Conservation (phyloP, 805 yeast species). For the Wickerhamiella cacticola region DNA sequence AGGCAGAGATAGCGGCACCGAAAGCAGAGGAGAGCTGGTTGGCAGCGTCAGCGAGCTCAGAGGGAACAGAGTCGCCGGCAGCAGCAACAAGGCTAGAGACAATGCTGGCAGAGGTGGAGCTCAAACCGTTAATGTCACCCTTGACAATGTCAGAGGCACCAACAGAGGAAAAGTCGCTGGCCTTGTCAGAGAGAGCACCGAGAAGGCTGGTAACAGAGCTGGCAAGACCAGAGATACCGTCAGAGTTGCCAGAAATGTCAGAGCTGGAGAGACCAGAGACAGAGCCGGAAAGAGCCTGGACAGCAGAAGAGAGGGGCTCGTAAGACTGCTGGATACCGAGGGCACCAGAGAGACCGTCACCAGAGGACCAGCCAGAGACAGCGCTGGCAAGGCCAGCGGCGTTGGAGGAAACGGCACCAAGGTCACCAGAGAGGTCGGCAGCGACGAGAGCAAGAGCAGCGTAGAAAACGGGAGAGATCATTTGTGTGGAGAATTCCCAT, state of each 20-base stretch:
- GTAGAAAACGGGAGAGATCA: conserved; percentile 11
- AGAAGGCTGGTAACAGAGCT: conserved; percentile 15
- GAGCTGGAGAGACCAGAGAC: conserved; percentile 1
- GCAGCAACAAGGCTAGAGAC: conserved; percentile 14
- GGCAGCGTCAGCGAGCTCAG: conserved; percentile 9
- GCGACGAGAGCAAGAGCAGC: conserved; percentile 11
- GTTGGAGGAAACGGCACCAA: conserved; percentile 7
- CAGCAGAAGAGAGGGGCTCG: conserved; percentile 14
- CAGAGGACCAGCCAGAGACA: conserved; percentile 14
- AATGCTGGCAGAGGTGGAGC: conserved; percentile 15
- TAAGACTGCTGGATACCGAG: conserved; percentile 15
- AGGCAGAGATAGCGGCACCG: conserved; percentile 12
- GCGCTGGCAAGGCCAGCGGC: conserved; percentile 10
- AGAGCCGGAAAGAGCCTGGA: conserved; percentile 4
- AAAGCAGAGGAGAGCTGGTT: conserved; percentile 11
- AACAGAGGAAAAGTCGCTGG: conserved; percentile 17
- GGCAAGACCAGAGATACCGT: conserved; percentile 13
- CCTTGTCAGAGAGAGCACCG: conserved; percentile 18
- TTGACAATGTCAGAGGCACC: conserved; percentile 20
- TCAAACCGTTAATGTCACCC: conserved; percentile 17
- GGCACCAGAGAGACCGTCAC: conserved; percentile 16
- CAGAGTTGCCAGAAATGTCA: not conserved
- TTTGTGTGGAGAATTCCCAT: not conserved
- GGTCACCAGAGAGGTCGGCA: conserved; percentile 14
- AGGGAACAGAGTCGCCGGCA: conserved; percentile 10